phyloP scores from a whole-genome alignment of 2,329 filamentous ascomycete genomes.

The Byssochlamys sp. region DNA sequence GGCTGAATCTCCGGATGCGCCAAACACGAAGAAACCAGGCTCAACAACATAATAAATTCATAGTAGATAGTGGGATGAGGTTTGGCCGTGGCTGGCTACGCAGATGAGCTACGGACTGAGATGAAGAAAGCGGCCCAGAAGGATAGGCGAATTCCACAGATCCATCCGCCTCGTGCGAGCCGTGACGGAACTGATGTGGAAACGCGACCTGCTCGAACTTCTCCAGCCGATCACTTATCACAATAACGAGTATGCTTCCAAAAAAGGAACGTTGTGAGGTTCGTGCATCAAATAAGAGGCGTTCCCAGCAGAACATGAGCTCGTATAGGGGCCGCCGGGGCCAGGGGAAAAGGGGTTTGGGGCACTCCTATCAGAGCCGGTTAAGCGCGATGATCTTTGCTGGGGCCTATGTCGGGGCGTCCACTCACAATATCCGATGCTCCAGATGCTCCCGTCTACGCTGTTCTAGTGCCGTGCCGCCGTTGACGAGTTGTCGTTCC shows the following conservation, averaged over 20 bases:
- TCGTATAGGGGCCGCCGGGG: not conserved
- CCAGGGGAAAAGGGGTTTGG: not conserved
- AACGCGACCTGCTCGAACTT: not conserved
- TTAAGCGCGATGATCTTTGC: not conserved
- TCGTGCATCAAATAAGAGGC: not conserved
- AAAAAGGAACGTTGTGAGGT: not conserved
- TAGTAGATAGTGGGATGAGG: not conserved
- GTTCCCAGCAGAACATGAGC: not conserved
- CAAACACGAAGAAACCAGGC: not conserved
- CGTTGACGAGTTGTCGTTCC: not conserved
- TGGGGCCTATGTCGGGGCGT: not conserved
- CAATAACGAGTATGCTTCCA: not conserved
- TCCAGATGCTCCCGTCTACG: conserved; percentile 1
- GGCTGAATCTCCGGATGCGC: not conserved
- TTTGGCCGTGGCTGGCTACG: not conserved
- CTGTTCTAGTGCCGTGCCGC: not conserved
- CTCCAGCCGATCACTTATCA: not conserved
- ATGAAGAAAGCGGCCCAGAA: not conserved
- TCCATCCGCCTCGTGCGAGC: not conserved
- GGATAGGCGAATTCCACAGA: not conserved
- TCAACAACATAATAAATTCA: not conserved
- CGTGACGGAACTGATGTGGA: not conserved
- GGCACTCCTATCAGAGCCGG: not conserved
- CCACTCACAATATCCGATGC: conserved; percentile 6
- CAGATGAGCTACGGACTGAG: not conserved